Evolutionary conservation across 192 early-diverging fungal genomes (phyloP).

Genomic region (Bifiguratus adelaidae): DNA sequence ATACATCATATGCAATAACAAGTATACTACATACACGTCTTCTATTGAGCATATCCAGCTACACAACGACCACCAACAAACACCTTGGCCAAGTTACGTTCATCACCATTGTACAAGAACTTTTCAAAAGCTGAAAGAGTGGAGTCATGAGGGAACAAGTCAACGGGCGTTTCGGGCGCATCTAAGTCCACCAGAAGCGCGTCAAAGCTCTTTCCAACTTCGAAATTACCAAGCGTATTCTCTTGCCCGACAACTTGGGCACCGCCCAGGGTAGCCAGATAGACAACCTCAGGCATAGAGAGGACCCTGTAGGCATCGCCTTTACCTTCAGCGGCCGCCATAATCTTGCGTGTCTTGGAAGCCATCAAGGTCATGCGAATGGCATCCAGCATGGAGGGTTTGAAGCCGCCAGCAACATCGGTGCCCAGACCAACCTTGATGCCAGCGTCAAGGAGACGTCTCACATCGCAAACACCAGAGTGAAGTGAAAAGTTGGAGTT

Average conservation of each 20-base stretch:
- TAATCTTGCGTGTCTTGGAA: slow-evolving; percentile 50
- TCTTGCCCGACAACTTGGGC: slow-evolving; percentile 70
- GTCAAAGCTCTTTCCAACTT: slow-evolving; percentile 83
- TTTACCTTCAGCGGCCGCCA: not conserved
- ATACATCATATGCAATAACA: too few species aligned
- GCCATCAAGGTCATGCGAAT: slow-evolving; percentile 73
- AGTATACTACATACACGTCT: too few species aligned
- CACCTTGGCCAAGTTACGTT: slow-evolving; percentile 71
- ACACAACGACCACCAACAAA: slow-evolving; percentile 65
- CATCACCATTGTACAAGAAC: slow-evolving; percentile 88
- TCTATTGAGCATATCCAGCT: slow-evolving; percentile 9
- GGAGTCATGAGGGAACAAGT: slow-evolving; percentile 53
- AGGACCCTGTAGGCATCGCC: slow-evolving; percentile 31
- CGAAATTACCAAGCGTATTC: slow-evolving; percentile 72
- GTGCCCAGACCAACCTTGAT: slow-evolving; percentile 90
- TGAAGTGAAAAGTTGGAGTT: slow-evolving; percentile 82
- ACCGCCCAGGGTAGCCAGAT: slow-evolving; percentile 86
- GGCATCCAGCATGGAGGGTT: slow-evolving; percentile 77
- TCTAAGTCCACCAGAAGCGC: slow-evolving; percentile 63
- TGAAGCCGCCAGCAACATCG: slow-evolving; percentile 85
- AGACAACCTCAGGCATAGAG: slow-evolving; percentile 60
- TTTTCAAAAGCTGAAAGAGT: slow-evolving; percentile 60
- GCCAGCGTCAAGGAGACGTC: slow-evolving; percentile 55
- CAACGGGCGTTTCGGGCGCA: slow-evolving; percentile 33
- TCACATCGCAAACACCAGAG: slow-evolving; percentile 73